Evolutionary conservation across 495 filamentous ascomycete genomes (phyloP).

Genomic region (Neurospora discreta): DNA sequence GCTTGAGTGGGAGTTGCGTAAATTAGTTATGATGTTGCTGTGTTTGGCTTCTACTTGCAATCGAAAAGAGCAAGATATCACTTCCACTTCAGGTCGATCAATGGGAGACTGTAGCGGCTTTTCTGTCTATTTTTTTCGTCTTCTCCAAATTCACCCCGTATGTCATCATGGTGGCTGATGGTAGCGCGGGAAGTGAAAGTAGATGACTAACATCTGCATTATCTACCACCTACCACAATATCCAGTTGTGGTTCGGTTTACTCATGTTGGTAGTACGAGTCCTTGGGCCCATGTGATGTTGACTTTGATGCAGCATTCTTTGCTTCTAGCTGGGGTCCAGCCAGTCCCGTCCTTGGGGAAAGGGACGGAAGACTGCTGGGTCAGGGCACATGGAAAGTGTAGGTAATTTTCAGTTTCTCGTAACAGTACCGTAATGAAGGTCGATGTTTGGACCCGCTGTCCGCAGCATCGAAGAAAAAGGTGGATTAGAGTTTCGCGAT

Average conservation of each 20-base stretch:
- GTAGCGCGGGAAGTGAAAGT: background rate
- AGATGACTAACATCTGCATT: background rate
- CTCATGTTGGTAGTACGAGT: background rate
- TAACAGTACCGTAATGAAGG: background rate
- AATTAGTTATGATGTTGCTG: background rate
- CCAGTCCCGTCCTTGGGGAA: background rate
- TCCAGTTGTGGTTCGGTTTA: background rate
- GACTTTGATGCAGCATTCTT: background rate
- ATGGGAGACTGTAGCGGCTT: too few species aligned
- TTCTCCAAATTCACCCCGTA: too few species aligned
- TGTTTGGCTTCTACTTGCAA: background rate
- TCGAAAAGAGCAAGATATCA: background rate
- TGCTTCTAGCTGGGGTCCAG: background rate
- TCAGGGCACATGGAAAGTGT: background rate
- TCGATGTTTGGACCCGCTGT: background rate
- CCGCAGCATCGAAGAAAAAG: background rate
- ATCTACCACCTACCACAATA: background rate
- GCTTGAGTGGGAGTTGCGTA: background rate
- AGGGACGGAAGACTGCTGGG: background rate
- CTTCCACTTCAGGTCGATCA: background rate
- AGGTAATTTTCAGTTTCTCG: background rate
- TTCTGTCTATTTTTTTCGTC: too few species aligned
- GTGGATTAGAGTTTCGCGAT: background rate
- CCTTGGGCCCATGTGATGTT: background rate
- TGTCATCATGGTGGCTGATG: background rate